phyloP scores from a whole-genome alignment of 805 yeast genomes.

The Jamesozyma rosinii region DNA sequence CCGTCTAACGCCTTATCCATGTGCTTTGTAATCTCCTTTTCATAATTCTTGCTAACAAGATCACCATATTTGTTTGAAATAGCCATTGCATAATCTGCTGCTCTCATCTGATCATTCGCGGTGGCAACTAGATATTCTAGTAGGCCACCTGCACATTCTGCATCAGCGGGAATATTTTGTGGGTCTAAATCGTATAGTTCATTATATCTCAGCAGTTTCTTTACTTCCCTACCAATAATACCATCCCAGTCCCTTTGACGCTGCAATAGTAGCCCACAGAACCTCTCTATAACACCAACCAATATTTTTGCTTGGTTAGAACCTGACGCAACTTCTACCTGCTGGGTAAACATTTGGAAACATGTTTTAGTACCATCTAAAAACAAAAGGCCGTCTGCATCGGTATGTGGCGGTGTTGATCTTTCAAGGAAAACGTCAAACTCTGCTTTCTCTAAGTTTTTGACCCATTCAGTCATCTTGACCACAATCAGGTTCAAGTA shows the following conservation, averaged over 20 bases:
- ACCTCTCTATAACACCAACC: slow-evolving; percentile 67
- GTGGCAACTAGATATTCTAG: slow-evolving; percentile 74
- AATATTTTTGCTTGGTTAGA: slow-evolving; percentile 73
- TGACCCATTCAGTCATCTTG: slow-evolving; percentile 82
- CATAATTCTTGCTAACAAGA: slow-evolving; percentile 55
- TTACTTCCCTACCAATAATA: slow-evolving; percentile 47
- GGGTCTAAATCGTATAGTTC: slow-evolving; percentile 26
- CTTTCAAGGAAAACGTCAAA: slow-evolving; percentile 54
- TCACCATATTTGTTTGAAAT: slow-evolving; percentile 53
- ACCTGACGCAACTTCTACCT: slow-evolving; percentile 78
- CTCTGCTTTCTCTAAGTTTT: slow-evolving; percentile 58
- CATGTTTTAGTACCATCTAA: slow-evolving; percentile 73
- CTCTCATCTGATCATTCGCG: slow-evolving; percentile 74
- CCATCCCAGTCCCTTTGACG: slow-evolving; percentile 57
- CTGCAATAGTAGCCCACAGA: slow-evolving; percentile 48
- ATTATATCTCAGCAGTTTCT: slow-evolving; percentile 30
- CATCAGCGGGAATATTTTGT: slow-evolving; percentile 32
- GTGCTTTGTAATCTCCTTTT: slow-evolving; percentile 46
- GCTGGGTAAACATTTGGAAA: slow-evolving; percentile 78
- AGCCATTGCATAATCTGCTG: slow-evolving; percentile 61
- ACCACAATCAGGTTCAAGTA: slow-evolving; percentile 60
- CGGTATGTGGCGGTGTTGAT: slow-evolving; percentile 62
- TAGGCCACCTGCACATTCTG: slow-evolving; percentile 59
- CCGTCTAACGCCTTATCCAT: slow-evolving; percentile 67
- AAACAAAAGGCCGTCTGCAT: slow-evolving; percentile 54